Base-by-base conservation (phyloP, 1,284 basidiomycete genomes). In the Agroathelia rolfsii region DNA sequence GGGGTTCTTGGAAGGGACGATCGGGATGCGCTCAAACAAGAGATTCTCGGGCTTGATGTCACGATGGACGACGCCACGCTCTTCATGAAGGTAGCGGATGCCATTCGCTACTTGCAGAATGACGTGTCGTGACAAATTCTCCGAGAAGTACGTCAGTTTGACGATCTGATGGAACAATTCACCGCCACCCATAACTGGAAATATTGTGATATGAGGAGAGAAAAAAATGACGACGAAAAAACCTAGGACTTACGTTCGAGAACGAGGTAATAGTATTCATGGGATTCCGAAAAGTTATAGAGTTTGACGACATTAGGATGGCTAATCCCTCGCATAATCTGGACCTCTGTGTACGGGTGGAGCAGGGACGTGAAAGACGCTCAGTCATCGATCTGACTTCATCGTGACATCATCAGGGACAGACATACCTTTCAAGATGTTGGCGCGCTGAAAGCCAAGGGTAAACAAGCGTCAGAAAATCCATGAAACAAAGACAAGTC, bases 81-180 rank as follows among this genome's bases (percentile, higher is more conserved):
- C 95, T 58, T 98, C 93, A 55, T 99, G 95, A 10, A 99, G 70
- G 58, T 98, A 92, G 27, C 86, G 76, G 30, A 99, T 96, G 14
- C 87, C 95, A 18, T 92, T 72, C 0, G 95, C 95, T 17, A 98
- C 95, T 60, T 99, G 95, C 2, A 95, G 61, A 44, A 99, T 97
- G 51, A 98, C 93, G 56, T 98, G 95, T 7, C 94, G 77, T 7
- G 92, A 75, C 10, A 96, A 77, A 39, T 83, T 83, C 59, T 99
- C 95, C 54, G 86, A 92, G 55, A 99, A 97, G 61, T 98, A 99
- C 1, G 95, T 99, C 43, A 98, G 73, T 56, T 96, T 97, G 60
- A 98, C 95, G 48, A 98, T 99, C 56, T 98, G 95, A 56, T 98
- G 94, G 66, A 99, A 99, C 2, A 99, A 71, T 57, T 99, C 95